Conservation (phyloP, 495 filamentous ascomycete species). For the Aspergillus leporis region DNA sequence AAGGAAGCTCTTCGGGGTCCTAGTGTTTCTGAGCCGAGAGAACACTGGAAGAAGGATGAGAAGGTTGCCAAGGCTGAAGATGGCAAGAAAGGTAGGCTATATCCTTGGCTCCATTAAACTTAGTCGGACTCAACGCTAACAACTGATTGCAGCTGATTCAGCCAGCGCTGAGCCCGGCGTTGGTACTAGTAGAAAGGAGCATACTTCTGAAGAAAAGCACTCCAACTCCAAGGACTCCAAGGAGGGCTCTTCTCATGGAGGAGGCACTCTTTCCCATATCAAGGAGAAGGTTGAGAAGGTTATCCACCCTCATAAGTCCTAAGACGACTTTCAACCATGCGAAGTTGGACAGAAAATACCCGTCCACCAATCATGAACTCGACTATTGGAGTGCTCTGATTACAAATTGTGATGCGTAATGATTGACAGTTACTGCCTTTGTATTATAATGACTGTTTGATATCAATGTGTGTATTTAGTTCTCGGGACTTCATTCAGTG, state of each 20-base stretch:
- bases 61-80: neutral
- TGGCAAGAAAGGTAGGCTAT: neutral
- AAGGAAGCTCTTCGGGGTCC: conserved; percentile 38
- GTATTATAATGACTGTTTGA: neutral
- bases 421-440: neutral
- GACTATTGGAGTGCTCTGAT: neutral
- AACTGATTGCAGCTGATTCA: neutral
- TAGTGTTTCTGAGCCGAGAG: conserved; percentile 36
- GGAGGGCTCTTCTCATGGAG: conserved; percentile 18
- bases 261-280: conserved; percentile 27
- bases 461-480: neutral
- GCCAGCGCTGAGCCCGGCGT: neutral
- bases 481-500: neutral
- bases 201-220: neutral
- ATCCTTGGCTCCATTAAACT: too few relatives aligned
- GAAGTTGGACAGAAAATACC: too few relatives aligned
- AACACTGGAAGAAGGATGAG: conserved; percentile 15
- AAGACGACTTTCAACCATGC: too few relatives aligned
- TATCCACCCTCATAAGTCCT: conserved; percentile 18
- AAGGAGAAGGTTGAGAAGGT: conserved; percentile 37
- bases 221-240: conserved; percentile 12
- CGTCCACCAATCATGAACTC: too few relatives aligned
- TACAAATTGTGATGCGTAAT: neutral
- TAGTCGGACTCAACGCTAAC: too few relatives aligned
- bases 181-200: neutral